Evolutionary conservation across 2,329 filamentous ascomycete genomes (phyloP).

Genomic region (Scedosporium apiospermum): DNA sequence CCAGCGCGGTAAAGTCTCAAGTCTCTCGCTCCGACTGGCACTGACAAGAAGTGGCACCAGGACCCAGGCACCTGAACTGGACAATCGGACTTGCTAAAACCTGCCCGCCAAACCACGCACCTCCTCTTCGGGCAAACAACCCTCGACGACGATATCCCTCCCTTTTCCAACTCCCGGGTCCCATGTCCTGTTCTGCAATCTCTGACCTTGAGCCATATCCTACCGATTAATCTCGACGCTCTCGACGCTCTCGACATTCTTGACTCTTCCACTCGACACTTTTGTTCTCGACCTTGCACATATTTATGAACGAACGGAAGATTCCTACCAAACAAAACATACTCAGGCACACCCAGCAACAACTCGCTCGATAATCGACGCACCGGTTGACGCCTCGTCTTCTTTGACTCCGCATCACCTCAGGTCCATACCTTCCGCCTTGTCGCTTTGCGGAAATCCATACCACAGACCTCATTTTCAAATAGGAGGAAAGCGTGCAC

Average conservation of each 20-base stretch:
- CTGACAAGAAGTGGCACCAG: not conserved
- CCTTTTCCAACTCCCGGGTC: not conserved
- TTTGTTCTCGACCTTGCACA: not conserved
- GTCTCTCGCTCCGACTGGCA: not conserved
- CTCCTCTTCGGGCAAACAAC: not conserved
- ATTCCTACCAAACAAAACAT: too few species aligned
- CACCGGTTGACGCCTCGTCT: too few species aligned
- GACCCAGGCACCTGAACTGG: slow-evolving; percentile 6
- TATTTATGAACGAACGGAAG: not conserved
- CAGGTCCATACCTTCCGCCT: not conserved
- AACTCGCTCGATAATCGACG: too few species aligned
- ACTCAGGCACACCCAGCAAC: too few species aligned
- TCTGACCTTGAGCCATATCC: too few species aligned
- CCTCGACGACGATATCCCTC: not conserved
- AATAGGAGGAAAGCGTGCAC: not conserved
- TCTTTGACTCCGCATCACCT: not conserved
- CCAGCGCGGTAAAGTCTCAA: too few species aligned
- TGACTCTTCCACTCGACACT: not conserved
- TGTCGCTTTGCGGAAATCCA: not conserved
- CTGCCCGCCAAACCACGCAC: not conserved
- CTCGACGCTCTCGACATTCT: too few species aligned
- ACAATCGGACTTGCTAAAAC: not conserved
- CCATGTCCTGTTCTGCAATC: not conserved
- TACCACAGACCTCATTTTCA: not conserved
- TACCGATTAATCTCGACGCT: too few species aligned